Base-by-base conservation (phyloP, 768 basidiomycete species). In the Pseudohyphozyma bogoriensis region DNA sequence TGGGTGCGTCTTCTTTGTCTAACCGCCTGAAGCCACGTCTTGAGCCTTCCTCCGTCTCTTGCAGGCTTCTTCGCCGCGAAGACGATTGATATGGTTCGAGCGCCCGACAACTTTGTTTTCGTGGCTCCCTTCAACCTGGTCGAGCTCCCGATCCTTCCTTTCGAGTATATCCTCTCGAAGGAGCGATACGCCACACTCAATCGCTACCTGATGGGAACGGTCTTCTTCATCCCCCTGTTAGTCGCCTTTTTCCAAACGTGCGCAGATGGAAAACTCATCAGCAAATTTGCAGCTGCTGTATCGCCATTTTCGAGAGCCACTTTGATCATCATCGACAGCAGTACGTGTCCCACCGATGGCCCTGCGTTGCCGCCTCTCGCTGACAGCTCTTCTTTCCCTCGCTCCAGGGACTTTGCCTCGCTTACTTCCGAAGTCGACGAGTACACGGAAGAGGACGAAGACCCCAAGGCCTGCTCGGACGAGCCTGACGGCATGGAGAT, bases 51-150 rank as follows among this genome's bases (percentile, higher is more conserved):
- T n/a, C n/a, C n/a, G n/a, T n/a, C n/a, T n/a, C n/a, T n/a, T n/a
- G n/a, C n/a, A n/a, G n/a, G 69, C 6, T 75, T 73, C 68, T 78
- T 76, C 55, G 73, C 75, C 0, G 72, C 72, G 63, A 77, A 77
- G 68, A 76, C 76, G 3, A 63, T 71, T 37, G 39, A 60, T 18
- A 37, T 59, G 1, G 56, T 71, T 20, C 64, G 70, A 0, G 70
- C 70, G 3, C 70, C 70, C 5, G 70, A 71, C 53, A 71, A 73
- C 40, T 62, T 55, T 37, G 55, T 60, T 54, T 78, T 75, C 59
- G 63, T 64, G 44, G 74, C 75, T 0, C 76, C 76, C 1, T 74
- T 77, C 72, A 77, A 77, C 64, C 65, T 33, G 12, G 39, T 66
- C 59, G 68, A 69, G 47, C 40, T 62, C 18, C n/a, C 57, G 46